Base-by-base conservation (phyloP, 192 early-diverging fungal species). In the Glomus cerebriforme region DNA sequence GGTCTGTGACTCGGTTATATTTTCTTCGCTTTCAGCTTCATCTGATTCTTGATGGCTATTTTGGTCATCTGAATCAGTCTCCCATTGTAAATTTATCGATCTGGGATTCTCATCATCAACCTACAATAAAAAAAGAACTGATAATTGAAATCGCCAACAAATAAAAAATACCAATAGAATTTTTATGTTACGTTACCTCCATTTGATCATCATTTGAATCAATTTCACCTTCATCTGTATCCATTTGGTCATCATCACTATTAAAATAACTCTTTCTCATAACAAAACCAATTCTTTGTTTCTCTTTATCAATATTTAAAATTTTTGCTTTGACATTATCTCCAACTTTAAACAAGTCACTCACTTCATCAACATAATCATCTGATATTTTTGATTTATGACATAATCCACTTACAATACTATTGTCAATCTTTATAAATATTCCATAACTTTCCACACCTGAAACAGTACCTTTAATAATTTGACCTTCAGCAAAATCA, bases 221-320 rank as follows among this genome's bases (percentile, higher is more conserved):
- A 62, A 59, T 70, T 31, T 72, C 80, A 29, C 39, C 19, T 13
- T 75, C 62, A 43, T 87, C 81, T 74, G 47, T 73, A 79, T 39
- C 47, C 54, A 66, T 85, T 54, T 54, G 49, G 7, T 83, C 82
- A 24, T 85, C 85, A 58, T 80, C 85, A 22, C 73, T 79, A 26
- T 85, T 80, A 89, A 97, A 97, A 82, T 94, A 95, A 8, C 92
- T 93, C 2, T 94, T 89, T 87, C 95, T 97, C 24, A 97, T 88
- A 64, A 95, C 93, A 59, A 97, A 90, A 6, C 87, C 86, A 31
- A 96, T 82, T 15, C 89, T 85, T 70, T 92, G 89, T 79, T 89
- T 93, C 75, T 87, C 87, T 19, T 80, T 58, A 79, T 96, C 91
- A 34, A 95, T 90, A 63, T 91, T 90, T 59, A 96, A 85, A 32